Evolutionary conservation across 176 grass and related monocot species (phyloP).

Genomic region (Paspalum vaginatum): DNA sequence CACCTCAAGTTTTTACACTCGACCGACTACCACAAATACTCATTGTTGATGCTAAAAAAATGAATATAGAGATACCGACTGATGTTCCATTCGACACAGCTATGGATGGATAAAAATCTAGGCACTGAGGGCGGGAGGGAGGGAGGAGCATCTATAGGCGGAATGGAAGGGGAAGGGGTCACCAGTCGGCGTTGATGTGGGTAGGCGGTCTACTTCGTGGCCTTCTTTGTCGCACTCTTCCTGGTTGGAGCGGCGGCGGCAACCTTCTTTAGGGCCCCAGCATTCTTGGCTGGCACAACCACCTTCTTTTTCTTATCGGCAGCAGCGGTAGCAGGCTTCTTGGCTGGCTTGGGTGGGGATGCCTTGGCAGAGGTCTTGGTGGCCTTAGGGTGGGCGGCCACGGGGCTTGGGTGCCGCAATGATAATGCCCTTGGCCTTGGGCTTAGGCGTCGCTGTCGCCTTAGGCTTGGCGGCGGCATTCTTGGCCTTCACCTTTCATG

Average conservation of each 20-base stretch:
- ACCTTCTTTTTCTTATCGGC: slow-evolving; percentile 23
- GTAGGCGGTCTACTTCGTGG: slow-evolving; percentile 54
- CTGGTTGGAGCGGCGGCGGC: slow-evolving; percentile 11
- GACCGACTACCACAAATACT: background rate
- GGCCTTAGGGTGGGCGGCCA: slow-evolving; percentile 37
- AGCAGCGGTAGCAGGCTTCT: slow-evolving; percentile 17
- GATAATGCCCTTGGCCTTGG: slow-evolving; percentile 4
- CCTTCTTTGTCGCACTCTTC: slow-evolving; percentile 52
- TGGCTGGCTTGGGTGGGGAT: background rate
- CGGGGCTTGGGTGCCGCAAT: background rate
- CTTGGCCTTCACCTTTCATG: slow-evolving; percentile 46
- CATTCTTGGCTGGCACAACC: slow-evolving; percentile 27
- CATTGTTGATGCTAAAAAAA: background rate
- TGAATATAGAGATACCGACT: background rate
- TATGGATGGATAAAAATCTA: slow-evolving; percentile 4
- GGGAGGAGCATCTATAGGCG: background rate
- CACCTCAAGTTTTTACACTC: slow-evolving; percentile 6
- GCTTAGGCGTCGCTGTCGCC: background rate
- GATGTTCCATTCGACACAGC: background rate
- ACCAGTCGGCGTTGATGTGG: no score
- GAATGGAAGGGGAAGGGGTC: no score
- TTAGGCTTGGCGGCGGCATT: slow-evolving; percentile 37
- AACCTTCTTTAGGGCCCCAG: slow-evolving; percentile 13
- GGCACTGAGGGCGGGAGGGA: no score
- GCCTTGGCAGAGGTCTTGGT: slow-evolving; percentile 43